A percentile compares a stretch with the other conserved stretches of the same genome.
These are phyloP conservation scores for Emmonsiellopsis sp. DNA, from an alignment of 2,329 filamentous ascomycete species.

Conservation along the genomic window DNA sequence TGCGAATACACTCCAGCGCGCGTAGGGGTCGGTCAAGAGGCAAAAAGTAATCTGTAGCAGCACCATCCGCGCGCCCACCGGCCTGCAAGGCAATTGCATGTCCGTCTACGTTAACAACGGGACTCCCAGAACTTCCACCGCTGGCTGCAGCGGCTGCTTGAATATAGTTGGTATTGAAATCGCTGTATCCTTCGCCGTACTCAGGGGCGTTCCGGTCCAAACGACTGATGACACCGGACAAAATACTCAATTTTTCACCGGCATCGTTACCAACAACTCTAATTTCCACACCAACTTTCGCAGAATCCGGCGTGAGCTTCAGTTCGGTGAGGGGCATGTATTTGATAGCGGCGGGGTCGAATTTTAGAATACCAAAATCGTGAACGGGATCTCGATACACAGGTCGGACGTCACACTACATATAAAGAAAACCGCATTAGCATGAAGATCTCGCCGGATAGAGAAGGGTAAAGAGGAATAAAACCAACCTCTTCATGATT, in stretches of 20 bases:
- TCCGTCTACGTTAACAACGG: slow-evolving; percentile 91
- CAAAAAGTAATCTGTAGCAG: slow-evolving; percentile 94
- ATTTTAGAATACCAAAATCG: slow-evolving; percentile 94
- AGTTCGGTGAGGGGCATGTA: slow-evolving; percentile 87
- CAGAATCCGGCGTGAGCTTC: slow-evolving; percentile 72
- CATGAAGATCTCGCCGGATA: not conserved
- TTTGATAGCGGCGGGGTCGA: slow-evolving; percentile 91
- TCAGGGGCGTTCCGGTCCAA: slow-evolving; percentile 94
- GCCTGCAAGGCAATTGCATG: slow-evolving; percentile 88
- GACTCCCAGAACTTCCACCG: slow-evolving; percentile 95
- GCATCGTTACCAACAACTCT: slow-evolving; percentile 97
- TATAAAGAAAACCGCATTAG: not conserved
- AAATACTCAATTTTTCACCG: slow-evolving; percentile 93
- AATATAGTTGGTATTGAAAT: slow-evolving; percentile 95
- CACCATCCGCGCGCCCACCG: slow-evolving; percentile 85
- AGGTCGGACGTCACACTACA: slow-evolving; percentile 82
- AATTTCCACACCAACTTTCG: slow-evolving; percentile 83
- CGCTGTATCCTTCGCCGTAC: slow-evolving; percentile 94
- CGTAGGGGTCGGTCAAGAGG: slow-evolving; percentile 83
- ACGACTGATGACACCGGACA: slow-evolving; percentile 93
- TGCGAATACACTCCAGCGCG: slow-evolving; percentile 75
- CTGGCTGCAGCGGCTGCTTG: slow-evolving; percentile 95
- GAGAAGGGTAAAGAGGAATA: not conserved
- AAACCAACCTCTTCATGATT: slow-evolving; percentile 71
- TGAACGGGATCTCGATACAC: slow-evolving; percentile 98